A percentile compares a stretch with the other conserved stretches of the same genome.
phyloP scores from a whole-genome alignment of 257 asterid genomes.

The Solanum pimpinellifolium region DNA sequence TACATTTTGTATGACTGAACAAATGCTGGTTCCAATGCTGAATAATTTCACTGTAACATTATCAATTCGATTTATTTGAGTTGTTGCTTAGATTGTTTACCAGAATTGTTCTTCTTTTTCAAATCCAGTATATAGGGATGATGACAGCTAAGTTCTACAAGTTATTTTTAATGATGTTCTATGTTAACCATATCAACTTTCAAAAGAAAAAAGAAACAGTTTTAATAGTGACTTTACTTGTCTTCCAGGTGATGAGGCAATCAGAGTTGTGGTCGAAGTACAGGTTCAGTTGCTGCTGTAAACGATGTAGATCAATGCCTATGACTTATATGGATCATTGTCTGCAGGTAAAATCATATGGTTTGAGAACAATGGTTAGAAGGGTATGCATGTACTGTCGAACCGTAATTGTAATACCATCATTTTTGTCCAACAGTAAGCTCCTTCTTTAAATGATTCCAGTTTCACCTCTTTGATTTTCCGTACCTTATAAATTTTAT shows the following conservation, averaged over 20 bases:
- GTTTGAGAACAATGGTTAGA: not conserved
- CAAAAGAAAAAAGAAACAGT: no score
- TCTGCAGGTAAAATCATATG: conserved; percentile 41
- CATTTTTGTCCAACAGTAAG: not conserved
- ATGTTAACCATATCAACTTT: not conserved
- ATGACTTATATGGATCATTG: conserved; percentile 34
- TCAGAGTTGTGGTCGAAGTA: conserved; percentile 51
- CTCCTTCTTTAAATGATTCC: not conserved
- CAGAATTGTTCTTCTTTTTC: not conserved
- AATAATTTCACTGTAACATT: not conserved
- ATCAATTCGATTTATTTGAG: not conserved
- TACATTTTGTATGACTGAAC: not conserved
- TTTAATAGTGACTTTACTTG: not conserved
- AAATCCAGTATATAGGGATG: not conserved
- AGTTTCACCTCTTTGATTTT: not conserved
- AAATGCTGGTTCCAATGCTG: not conserved
- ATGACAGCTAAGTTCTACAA: not conserved
- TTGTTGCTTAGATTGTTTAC: not conserved
- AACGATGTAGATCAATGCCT: conserved; percentile 47
- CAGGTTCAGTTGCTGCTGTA: conserved; percentile 49
- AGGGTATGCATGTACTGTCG: not conserved
- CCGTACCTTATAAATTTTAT: not conserved
- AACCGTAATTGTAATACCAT: not conserved
- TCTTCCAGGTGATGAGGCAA: conserved; percentile 46
- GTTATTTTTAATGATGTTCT: not conserved